Evolutionary conservation across 2,329 filamentous ascomycete species (phyloP), one percentile per base, ranked within the genome.

Genomic region (Diplodia corticola): DNA sequence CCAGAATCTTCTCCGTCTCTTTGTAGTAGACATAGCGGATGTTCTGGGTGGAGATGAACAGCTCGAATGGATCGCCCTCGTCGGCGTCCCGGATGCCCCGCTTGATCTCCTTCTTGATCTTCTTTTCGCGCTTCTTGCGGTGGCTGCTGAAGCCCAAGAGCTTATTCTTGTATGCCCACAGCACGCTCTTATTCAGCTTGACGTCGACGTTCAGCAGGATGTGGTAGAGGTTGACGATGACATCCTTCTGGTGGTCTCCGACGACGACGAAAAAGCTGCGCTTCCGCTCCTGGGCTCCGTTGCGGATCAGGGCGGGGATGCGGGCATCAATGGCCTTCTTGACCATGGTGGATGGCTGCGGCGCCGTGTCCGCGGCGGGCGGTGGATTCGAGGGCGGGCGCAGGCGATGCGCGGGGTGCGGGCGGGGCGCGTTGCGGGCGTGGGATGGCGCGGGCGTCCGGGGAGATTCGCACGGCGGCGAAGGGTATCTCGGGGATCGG

Each of bases 11-110:
- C 75, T 99, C 95, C 30, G 95, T 98, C 82, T 99, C 95, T 81
- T 99, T 99, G 84, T 99, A 99, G 85, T 97, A 99, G 67, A 95
- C 92, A 86, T 99, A 99, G 79, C 95, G 91, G 77, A 99, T 97
- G 79, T 97, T 93, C 82, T 98, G 91, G 66, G 97, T 88, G 67
- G 93, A 95, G 73, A 98, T 90, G 80, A 98, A 99, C 64, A 98
- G 87, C 81, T 99, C 95, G 82, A 99, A 99, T 0, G 95, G 91
- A 76, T 99, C 95, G 76, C 96, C 92, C 64, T 88, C 86, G 78
- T 99, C 97, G 69, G 91, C 88, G 79, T 99, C 95, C 75, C 96
- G 88, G 71, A 93, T 92, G 51, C 95, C 95, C 73, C 93, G 88
- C 82, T 96, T 97, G 79, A 99, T 92, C 75, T 99, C 95, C 80